These are phyloP conservation scores for Microstegium vimineum DNA, from an alignment of 176 grass and related monocot genomes.

Conservation along the genomic window DNA sequence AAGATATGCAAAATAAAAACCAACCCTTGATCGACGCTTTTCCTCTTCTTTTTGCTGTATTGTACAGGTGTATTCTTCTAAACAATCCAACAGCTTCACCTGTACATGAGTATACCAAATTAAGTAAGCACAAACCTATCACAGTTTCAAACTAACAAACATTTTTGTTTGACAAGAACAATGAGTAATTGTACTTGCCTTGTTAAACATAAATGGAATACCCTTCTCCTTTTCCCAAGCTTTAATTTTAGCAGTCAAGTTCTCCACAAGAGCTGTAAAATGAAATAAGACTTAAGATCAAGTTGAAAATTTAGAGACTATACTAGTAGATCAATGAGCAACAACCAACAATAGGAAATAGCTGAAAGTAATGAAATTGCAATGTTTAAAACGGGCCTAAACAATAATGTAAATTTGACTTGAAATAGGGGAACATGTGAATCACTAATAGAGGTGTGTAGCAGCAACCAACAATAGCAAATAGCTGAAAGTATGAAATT, in stretches of 20 bases:
- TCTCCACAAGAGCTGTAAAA: slow-evolving; percentile 74
- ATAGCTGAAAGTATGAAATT: too few relatives aligned
- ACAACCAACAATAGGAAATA: background rate
- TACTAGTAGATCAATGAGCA: background rate
- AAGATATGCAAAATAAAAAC: slow-evolving; percentile 25
- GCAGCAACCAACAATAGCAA: too few relatives aligned
- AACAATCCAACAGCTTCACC: slow-evolving; percentile 56
- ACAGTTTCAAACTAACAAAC: background rate
- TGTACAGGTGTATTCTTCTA: slow-evolving; percentile 59
- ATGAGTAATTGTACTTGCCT: slow-evolving; percentile 30
- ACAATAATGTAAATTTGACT: background rate
- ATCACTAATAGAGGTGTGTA: background rate
- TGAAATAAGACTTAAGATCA: slow-evolving; percentile 26
- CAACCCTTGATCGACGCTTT: slow-evolving; percentile 56
- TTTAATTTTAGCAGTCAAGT: slow-evolving; percentile 62
- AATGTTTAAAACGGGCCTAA: background rate
- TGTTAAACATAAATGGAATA: slow-evolving; percentile 72
- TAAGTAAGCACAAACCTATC: slow-evolving; percentile 3
- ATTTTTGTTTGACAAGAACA: background rate
- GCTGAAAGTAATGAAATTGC: background rate
- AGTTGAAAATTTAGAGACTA: background rate
- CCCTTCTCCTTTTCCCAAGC: slow-evolving; percentile 81
- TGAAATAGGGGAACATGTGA: background rate
- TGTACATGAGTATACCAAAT: slow-evolving; percentile 22
- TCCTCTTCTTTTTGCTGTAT: slow-evolving; percentile 75